Base-by-base conservation (phyloP, 2,329 filamentous ascomycete genomes). In the Knufia fluminis region DNA sequence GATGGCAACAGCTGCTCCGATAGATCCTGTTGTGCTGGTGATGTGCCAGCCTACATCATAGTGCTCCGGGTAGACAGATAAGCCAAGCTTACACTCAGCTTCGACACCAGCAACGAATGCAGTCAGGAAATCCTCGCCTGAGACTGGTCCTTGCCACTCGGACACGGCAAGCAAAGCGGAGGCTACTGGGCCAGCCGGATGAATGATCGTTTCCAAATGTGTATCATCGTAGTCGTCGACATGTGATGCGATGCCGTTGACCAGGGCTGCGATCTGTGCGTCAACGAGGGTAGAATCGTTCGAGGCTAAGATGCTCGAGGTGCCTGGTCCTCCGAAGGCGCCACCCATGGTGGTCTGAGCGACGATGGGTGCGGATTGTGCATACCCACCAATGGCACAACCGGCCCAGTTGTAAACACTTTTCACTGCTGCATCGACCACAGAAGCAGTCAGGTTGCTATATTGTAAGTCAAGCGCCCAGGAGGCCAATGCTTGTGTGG, bases 41-140 rank as follows among this genome's bases (percentile, higher is more conserved):
- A 77, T 77, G 58, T 78, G 74, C 74, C 75, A 79, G n/a, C 76
- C 75, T 3, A 73, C 63, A 59, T 76, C 71, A 58, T 79, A 78
- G 59, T 78, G 75, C 36, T 71, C 64, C 0, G 75, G 75, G 64
- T 68, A 77, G 12, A 78, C 74, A 0, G 71, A 67, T 19, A 76
- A 57, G 0, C 75, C 75, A 3, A 75, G 59, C 60, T 77, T 76
- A 55, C 74, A 76, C 52, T 73, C 70, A 0, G 70, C 68, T 60
- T 78, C 76, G 36, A 78, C 69, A 8, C 75, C 75, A 0, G 69
- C 71, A 1, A 74, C 66, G 14, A 79, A 65, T 0, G 75, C 75
- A 1, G 68, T 67, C 14, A 78, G 58, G 49, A 79, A 71, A 2
- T 75, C 70, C 8, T 63, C 48, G 0, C 75, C 74, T 0, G 61